Evolutionary conservation across 2,329 filamentous ascomycete species (phyloP).

Genomic region (Ploettnerulaceae sp.): DNA sequence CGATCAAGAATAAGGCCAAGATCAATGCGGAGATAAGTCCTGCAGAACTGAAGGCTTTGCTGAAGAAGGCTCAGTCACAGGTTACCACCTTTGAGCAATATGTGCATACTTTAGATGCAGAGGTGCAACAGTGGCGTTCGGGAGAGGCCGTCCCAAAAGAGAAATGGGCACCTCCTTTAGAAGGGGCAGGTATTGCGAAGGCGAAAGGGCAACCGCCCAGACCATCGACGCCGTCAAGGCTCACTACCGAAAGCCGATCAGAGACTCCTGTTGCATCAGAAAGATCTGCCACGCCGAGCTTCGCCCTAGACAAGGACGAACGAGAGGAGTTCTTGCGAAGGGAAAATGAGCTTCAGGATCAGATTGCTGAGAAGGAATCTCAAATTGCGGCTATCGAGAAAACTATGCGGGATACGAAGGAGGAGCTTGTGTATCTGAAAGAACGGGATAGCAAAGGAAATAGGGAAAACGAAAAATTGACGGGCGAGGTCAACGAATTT

Average conservation of each 20-base stretch:
- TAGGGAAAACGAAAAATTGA: conserved; percentile 86
- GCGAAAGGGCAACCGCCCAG: conserved; percentile 43
- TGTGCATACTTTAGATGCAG: conserved; percentile 74
- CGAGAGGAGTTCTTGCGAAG: conserved; percentile 90
- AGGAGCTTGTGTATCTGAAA: conserved; percentile 80
- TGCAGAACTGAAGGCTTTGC: conserved; percentile 84
- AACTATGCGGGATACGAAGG: conserved; percentile 73
- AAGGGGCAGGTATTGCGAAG: conserved; percentile 49
- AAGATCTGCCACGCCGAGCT: conserved; percentile 77
- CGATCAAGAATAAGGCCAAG: conserved; percentile 99
- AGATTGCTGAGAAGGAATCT: conserved; percentile 88
- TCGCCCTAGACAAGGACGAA: conserved; percentile 92
- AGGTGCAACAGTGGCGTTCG: conserved; percentile 80
- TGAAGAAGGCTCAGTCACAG: conserved; percentile 89
- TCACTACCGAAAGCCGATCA: conserved; percentile 52
- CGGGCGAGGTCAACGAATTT: conserved; percentile 81
- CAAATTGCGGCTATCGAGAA: conserved; percentile 76
- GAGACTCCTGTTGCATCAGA: conserved; percentile 68
- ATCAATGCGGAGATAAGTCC: conserved; percentile 97
- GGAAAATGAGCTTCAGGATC: conserved; percentile 96
- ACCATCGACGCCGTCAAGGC: conserved; percentile 56
- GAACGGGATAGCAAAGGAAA: conserved; percentile 78
- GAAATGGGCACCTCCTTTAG: conserved; percentile 69
- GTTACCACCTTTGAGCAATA: conserved; percentile 86
- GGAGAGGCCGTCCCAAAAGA: conserved; percentile 88